Evolutionary conservation across 78 protist species (phyloP).

Genomic region (Isochrysis galbana): DNA sequence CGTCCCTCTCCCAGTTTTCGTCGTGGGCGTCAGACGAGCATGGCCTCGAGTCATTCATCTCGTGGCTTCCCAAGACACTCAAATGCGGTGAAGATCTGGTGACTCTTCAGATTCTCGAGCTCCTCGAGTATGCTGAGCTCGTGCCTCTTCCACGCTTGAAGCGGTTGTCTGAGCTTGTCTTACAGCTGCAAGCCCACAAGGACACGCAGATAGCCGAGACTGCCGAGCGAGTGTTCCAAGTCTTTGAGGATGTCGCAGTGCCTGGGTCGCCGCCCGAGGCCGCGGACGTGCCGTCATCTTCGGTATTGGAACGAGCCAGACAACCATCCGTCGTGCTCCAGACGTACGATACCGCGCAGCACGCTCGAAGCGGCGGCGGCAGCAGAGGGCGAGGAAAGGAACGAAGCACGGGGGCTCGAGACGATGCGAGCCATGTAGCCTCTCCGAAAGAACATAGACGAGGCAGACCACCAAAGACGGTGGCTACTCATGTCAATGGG

Average conservation of each 20-base stretch:
- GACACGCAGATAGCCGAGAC: not conserved
- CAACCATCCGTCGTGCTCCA: not conserved
- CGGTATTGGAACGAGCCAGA: not conserved
- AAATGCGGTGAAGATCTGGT: not conserved
- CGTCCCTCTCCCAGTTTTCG: not conserved
- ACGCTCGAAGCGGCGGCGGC: not conserved
- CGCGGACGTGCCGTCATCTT: not conserved
- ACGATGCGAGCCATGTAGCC: no score
- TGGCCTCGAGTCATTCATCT: not conserved
- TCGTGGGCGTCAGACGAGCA: not conserved
- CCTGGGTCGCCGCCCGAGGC: not conserved
- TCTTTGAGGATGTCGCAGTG: not conserved
- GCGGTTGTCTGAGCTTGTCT: not conserved
- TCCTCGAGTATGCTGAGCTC: not conserved
- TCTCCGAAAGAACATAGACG: no score
- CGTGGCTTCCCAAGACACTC: not conserved
- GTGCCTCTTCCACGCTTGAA: not conserved
- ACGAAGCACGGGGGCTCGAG: no score
- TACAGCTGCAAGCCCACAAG: not conserved
- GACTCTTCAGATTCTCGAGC: not conserved
- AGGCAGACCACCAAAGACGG: no score
- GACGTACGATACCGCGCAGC: not conserved
- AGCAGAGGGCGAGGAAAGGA: not conserved
- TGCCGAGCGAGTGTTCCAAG: not conserved
- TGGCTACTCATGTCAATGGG: no score